phyloP scores from a whole-genome alignment of 495 filamentous ascomycete genomes.

The Penicillium cosmopolitanum region DNA sequence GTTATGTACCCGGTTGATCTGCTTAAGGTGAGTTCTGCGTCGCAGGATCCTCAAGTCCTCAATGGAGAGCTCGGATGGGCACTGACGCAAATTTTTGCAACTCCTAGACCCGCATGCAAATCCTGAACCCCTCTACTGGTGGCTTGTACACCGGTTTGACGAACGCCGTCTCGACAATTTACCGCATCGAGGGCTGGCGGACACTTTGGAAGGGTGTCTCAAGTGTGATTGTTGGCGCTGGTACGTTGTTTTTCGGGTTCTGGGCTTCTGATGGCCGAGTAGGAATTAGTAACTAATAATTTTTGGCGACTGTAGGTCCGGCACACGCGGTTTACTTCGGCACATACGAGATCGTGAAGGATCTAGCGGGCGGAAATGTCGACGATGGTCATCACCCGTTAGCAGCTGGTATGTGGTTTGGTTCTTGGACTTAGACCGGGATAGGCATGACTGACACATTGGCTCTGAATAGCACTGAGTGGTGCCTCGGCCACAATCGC shows the following conservation, averaged over 20 bases:
- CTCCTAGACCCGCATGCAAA: slow-evolving; percentile 91
- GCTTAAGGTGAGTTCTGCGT: slow-evolving; percentile 75
- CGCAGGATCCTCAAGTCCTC: slow-evolving; percentile 6
- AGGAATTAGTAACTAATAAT: slow-evolving; percentile 28
- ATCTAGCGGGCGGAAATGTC: slow-evolving; percentile 89
- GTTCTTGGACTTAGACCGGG: background rate
- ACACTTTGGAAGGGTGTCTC: slow-evolving; percentile 96
- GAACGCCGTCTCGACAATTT: slow-evolving; percentile 90
- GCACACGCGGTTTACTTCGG: slow-evolving; percentile 98
- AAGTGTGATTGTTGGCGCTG: slow-evolving; percentile 93
- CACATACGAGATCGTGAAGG: slow-evolving; percentile 96
- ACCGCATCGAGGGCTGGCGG: slow-evolving; percentile 81
- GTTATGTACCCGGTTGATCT: slow-evolving; percentile 99
- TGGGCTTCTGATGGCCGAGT: slow-evolving; percentile 4
- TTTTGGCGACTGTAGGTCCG: slow-evolving; percentile 63
- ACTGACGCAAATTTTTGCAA: background rate
- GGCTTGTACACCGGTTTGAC: slow-evolving; percentile 89
- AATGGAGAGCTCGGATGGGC: background rate
- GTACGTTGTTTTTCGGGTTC: slow-evolving; percentile 51
- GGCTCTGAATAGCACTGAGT: slow-evolving; percentile 67
- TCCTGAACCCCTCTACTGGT: slow-evolving; percentile 83
- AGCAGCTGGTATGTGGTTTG: slow-evolving; percentile 70
- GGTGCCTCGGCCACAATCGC: slow-evolving; percentile 95
- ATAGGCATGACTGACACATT: slow-evolving; percentile 11
- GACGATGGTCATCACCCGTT: slow-evolving; percentile 89